A percentile compares a stretch with the other conserved stretches of the same genome.
These are phyloP conservation scores for Wickerhamiella spandovensis DNA, from an alignment of 805 yeast genomes.

Conservation along the genomic window DNA sequence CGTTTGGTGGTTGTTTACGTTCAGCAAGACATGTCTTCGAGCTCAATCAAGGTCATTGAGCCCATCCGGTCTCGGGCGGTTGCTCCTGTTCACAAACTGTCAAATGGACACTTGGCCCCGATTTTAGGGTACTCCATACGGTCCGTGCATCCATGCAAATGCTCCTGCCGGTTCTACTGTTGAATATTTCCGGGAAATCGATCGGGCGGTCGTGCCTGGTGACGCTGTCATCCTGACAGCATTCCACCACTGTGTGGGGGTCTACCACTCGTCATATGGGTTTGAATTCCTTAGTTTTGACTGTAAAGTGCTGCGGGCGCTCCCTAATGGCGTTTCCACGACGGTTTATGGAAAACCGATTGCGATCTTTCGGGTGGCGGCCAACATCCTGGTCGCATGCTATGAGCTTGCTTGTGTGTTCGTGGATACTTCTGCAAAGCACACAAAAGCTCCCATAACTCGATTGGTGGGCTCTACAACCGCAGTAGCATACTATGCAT, in stretches of 20 bases:
- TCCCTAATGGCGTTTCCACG: slow-evolving; percentile 29
- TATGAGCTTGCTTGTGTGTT: slow-evolving; percentile 61
- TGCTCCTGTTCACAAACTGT: background rate
- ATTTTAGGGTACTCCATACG: background rate
- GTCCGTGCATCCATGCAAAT: background rate
- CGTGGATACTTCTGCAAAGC: slow-evolving; percentile 36
- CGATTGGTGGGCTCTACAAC: slow-evolving; percentile 27
- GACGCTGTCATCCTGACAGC: slow-evolving; percentile 50
- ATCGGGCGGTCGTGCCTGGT: slow-evolving; percentile 37
- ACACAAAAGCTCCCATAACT: slow-evolving; percentile 30
- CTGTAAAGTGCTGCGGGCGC: slow-evolving; percentile 39
- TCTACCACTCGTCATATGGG: slow-evolving; percentile 47
- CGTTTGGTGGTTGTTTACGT: slow-evolving; percentile 44
- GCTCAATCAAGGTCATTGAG: slow-evolving; percentile 45
- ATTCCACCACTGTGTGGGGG: slow-evolving; percentile 52
- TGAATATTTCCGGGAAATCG: slow-evolving; percentile 32
- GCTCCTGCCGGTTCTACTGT: slow-evolving; percentile 15
- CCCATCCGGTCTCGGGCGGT: slow-evolving; percentile 28
- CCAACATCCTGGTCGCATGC: slow-evolving; percentile 42
- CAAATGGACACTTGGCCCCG: background rate
- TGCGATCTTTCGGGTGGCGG: slow-evolving; percentile 39
- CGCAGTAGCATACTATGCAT: slow-evolving; percentile 26
- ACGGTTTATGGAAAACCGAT: slow-evolving; percentile 27
- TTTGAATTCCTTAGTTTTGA: slow-evolving; percentile 52
- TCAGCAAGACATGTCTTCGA: slow-evolving; percentile 32